Evolutionary conservation across 2,329 filamentous ascomycete species (phyloP).

Genomic region (Neofusicoccum cordaticola): DNA sequence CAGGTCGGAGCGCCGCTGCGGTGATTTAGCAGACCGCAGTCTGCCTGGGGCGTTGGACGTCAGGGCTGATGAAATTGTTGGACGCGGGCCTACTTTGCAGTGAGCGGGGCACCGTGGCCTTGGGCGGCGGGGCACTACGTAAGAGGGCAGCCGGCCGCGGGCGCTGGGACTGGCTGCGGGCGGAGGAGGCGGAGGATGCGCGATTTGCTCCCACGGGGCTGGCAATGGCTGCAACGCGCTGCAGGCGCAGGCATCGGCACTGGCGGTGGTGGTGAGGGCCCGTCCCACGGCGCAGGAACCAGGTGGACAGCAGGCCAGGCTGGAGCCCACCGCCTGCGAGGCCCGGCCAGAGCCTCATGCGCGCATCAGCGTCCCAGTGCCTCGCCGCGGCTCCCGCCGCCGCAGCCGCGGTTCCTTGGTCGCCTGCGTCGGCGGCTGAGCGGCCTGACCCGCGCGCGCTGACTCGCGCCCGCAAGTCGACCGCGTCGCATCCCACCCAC

Average conservation of each 20-base stretch:
- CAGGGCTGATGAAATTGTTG: constrained; percentile 18
- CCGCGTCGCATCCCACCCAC: not conserved
- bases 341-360: not conserved
- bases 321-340: not conserved
- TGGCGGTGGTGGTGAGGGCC: not conserved
- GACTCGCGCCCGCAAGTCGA: not conserved
- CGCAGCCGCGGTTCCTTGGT: not conserved
- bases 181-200: constrained; percentile 14
- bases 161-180: constrained; percentile 8
- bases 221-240: not conserved
- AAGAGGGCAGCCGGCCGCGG: constrained; percentile 21
- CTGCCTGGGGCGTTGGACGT: constrained; percentile 19
- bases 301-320: not conserved
- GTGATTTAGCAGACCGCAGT: constrained; percentile 21
- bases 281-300: constrained; percentile 13
- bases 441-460: not conserved
- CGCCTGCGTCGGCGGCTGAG: not conserved
- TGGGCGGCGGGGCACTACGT: constrained; percentile 19
- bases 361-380: not conserved
- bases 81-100: constrained; percentile 14
- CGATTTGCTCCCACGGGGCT: constrained; percentile 15
- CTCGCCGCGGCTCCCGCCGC: constrained; percentile 5
- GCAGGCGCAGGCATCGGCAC: not conserved
- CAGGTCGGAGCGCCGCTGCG: constrained; percentile 19
- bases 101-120: constrained; percentile 12